phyloP scores from a whole-genome alignment of 306 rosid species.

The Lathyrus sativus region DNA sequence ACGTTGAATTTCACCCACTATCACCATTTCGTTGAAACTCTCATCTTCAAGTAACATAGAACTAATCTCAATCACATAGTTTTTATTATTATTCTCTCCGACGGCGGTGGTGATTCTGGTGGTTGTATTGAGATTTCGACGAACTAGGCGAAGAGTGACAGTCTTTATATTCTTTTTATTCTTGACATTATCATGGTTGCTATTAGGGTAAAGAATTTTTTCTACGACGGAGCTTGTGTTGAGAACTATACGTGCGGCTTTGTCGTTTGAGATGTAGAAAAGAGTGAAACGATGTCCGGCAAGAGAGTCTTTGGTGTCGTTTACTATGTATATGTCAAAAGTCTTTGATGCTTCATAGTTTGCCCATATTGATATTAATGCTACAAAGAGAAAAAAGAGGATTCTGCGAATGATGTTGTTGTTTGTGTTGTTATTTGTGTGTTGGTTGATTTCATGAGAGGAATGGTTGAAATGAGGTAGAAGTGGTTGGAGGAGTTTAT shows the following conservation, averaged over 20 bases:
- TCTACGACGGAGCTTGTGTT: constrained; percentile 55
- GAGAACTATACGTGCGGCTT: constrained; percentile 54
- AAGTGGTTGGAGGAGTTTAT: constrained; percentile 41
- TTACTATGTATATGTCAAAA: constrained; percentile 51
- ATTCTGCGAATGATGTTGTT: constrained; percentile 41
- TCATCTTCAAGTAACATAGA: constrained; percentile 44
- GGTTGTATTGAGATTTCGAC: constrained; percentile 16
- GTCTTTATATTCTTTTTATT: constrained; percentile 45
- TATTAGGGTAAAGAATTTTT: constrained; percentile 46
- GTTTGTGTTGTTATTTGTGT: not conserved
- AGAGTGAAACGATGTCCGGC: constrained; percentile 53
- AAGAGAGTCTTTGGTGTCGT: constrained; percentile 44
- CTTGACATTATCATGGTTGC: too few species aligned
- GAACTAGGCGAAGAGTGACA: constrained; percentile 56
- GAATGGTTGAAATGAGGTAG: constrained; percentile 28
- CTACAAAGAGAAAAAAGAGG: constrained; percentile 40
- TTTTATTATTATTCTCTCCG: not conserved
- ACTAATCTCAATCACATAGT: constrained; percentile 49
- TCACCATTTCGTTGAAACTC: constrained; percentile 28
- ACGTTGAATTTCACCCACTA: constrained; percentile 46
- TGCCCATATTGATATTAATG: constrained; percentile 59
- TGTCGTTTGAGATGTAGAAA: constrained; percentile 64
- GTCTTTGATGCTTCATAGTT: constrained; percentile 66
- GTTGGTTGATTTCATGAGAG: not conserved
- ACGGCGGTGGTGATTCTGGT: not conserved